Evolutionary conservation across 1,284 basidiomycete species (phyloP), one percentile per base, ranked within the genome.

Genomic region (Grifola frondosa): DNA sequence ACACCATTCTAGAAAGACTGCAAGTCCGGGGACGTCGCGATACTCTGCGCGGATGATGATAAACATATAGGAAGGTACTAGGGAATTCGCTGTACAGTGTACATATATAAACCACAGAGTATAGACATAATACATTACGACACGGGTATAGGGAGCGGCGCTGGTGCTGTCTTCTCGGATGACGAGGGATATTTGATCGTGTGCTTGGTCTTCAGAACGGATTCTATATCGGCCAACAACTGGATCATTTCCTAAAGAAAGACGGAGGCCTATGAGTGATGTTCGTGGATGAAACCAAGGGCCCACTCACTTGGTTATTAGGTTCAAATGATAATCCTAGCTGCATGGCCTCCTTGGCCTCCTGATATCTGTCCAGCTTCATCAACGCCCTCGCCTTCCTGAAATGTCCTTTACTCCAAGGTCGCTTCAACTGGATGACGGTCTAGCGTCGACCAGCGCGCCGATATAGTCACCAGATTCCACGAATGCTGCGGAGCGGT

Each of bases 381-480:
- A 88, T 72, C 33, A 98, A 70, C 0, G 96, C 93, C 63, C 88
- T 89, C 3, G 88, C 91, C 56, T 86, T 96, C 52, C 96, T 75
- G 74, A 96, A 97, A 64, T 98, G 92, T 0, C 94, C 96, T 64
- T 98, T 98, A 56, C 86, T 82, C 96, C 96, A 99, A 21, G 83
- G 83, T 45, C 85, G 76, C 63, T 91, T 90, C 42, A 97, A 69
- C 52, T 81, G 69, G 32, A 96, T 86, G 54, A 97, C 93, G 1
- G 85, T 83, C 49, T 98, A 1, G 95, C 94, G 61, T 99, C 96
- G 17, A 87, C 86, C 6, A 97, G 70, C 2, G 95, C 91, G 35
- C 84, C 81, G 42, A 93, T 75, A 64, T 77, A 84, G 66, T 95
- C 90, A 6, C 81, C 81, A 1, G 79, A 71, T 48, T 89, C 88